Base-by-base conservation (phyloP, 208 protist genomes). In the Acanthamoeba healyi region DNA sequence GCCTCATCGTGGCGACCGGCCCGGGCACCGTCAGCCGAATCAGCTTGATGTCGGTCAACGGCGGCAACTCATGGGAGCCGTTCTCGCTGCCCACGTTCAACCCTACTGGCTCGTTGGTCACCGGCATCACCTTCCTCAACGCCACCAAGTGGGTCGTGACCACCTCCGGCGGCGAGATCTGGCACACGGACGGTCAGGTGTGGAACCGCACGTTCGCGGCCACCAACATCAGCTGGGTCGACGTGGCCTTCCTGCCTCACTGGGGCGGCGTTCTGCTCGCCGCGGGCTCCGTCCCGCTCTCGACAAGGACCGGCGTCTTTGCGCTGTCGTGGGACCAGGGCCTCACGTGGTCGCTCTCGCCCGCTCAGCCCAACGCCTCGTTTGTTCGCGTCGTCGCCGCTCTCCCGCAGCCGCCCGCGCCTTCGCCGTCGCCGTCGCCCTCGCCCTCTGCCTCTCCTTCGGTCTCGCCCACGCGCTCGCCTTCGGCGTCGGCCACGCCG, bases 121-220 rank as follows among this genome's bases (percentile, higher is more conserved):
- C 67, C 34, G 67, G 67, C 36, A 44, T 77, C 36, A 36, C 22
- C 17, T 7, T 44, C 19, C 3, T 44, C 36, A 14, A 77, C 34
- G 3, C 14, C 32, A 0, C 3, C 5, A 19, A 17, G 22, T 44
- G 67, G 34, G 67, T 44, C 14, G 7, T 77, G 34, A 46, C 36
- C 67, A 77, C 67, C 26, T 22, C 67, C 10, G 29, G 36, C 67
- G 67, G 67, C 67, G 36, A 77, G 38, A 77, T 77, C 67, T 77
- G 29, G 34, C 67, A 15, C 67, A 19, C 15, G 36, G 29, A 77
- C 67, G 32, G 36, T 4, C 7, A 32, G 26, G 10, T 5, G 15
- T 77, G 67, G 67, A 46, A 0, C 26, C 67, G 36, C 36, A 44
- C 36, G 15, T 44, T 77, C 36, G 9, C 19, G 26, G 34, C 5